Percentiles rank a stretch among this genome's conserved stretches.
phyloP scores from a whole-genome alignment of 257 asterid species.

The Lithospermum erythrorhizon region DNA sequence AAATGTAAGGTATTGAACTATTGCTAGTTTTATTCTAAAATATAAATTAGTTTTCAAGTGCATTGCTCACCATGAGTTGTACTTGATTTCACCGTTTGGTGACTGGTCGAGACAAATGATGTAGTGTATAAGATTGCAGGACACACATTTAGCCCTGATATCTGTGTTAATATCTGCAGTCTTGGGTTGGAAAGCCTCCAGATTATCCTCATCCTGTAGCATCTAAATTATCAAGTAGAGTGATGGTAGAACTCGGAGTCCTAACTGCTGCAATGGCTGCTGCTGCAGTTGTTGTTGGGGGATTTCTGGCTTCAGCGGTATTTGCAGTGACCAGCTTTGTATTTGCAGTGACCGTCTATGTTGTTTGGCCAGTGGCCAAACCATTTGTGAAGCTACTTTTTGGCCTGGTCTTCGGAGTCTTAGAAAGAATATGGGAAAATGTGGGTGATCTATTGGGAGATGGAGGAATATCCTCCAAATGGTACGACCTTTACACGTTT shows the following conservation, averaged over 20 bases:
- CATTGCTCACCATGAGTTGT: background rate
- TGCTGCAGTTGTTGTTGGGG: slow-evolving; percentile 72
- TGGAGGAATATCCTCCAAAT: slow-evolving; percentile 58
- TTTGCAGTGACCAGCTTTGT: slow-evolving; percentile 69
- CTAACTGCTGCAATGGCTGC: slow-evolving; percentile 73
- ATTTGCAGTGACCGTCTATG: slow-evolving; percentile 45
- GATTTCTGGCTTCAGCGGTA: slow-evolving; percentile 84
- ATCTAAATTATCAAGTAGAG: slow-evolving; percentile 82
- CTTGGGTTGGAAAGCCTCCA: slow-evolving; percentile 74
- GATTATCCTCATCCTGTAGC: slow-evolving; percentile 86
- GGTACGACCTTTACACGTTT: slow-evolving; percentile 54
- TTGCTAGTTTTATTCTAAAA: background rate
- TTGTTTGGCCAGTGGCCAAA: slow-evolving; percentile 74
- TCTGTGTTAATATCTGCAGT: slow-evolving; percentile 37
- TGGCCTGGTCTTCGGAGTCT: slow-evolving; percentile 48
- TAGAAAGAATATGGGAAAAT: slow-evolving; percentile 61
- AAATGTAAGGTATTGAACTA: background rate
- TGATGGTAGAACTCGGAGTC: slow-evolving; percentile 83
- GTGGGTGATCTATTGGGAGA: slow-evolving; percentile 49
- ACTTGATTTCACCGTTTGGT: background rate
- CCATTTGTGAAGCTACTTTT: slow-evolving; percentile 60
- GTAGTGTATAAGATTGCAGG: background rate
- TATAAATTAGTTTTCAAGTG: background rate
- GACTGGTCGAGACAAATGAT: background rate
- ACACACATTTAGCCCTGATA: slow-evolving; percentile 12